A percentile compares a stretch with the other conserved stretches of the same genome.
Conservation (phyloP, 768 basidiomycete genomes). For the Panaeolus cyanescens region DNA sequence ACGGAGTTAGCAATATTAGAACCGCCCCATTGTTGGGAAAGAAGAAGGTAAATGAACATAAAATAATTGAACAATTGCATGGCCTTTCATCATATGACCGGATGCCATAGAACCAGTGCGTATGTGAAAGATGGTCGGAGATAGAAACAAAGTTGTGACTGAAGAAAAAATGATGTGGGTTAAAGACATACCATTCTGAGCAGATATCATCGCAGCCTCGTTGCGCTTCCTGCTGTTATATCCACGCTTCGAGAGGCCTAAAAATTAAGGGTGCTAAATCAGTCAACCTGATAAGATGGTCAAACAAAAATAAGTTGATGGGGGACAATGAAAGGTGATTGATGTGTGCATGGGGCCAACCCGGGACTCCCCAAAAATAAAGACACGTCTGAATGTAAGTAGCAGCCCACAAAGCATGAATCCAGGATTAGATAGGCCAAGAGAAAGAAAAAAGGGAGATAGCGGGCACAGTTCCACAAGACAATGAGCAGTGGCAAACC, state of each 20-base stretch:
- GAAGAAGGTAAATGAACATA: background rate
- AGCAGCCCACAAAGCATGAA: constrained; percentile 1
- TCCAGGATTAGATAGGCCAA: background rate
- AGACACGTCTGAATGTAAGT: background rate
- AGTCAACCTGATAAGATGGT: background rate
- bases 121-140: constrained; percentile 1
- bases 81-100: background rate
- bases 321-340: constrained; percentile 5
- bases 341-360: background rate
- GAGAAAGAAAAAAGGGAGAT: background rate
- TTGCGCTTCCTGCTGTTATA: constrained; percentile 73
- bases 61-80: background rate
- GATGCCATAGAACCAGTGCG: background rate
- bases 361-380: background rate
- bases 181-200: constrained; percentile 56
- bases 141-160: background rate
- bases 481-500: background rate
- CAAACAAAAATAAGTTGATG: constrained; percentile 2
- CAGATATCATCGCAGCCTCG: constrained; percentile 66
- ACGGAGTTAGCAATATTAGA: constrained; percentile 1
- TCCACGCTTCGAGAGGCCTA: constrained; percentile 60
- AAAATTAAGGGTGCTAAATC: constrained; percentile 5
- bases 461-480: background rate
- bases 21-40: background rate
- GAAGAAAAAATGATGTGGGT: background rate